Evolutionary conservation across 805 yeast genomes (phyloP).

Genomic region (Teunomyces gatunensis): DNA sequence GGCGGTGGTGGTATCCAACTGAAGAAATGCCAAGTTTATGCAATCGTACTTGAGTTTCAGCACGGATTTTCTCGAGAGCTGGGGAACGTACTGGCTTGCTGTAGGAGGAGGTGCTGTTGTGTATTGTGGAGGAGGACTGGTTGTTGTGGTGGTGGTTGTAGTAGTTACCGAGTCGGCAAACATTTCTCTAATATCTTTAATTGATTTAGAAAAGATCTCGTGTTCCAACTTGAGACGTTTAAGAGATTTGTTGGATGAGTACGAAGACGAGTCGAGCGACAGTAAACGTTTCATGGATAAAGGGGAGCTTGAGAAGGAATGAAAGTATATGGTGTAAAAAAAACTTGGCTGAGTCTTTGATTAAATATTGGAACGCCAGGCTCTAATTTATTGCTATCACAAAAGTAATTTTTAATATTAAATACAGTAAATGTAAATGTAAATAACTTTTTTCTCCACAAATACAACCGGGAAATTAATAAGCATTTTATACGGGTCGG

Average conservation of each 20-base stretch:
- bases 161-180: slow-evolving; percentile 11
- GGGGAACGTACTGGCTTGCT: slow-evolving; percentile 1
- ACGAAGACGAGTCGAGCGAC: slow-evolving; percentile 7
- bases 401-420: not conserved
- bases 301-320: not conserved
- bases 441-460: slow-evolving; percentile 1
- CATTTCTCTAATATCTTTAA: slow-evolving; percentile 23
- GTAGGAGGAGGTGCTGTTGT: not conserved
- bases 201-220: slow-evolving; percentile 22
- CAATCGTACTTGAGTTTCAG: slow-evolving; percentile 12
- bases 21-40: slow-evolving; percentile 12
- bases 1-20: slow-evolving; percentile 5
- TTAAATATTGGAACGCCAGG: not conserved
- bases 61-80: not conserved
- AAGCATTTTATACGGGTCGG: not conserved
- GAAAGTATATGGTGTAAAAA: not conserved
- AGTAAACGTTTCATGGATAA: slow-evolving; percentile 7
- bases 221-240: slow-evolving; percentile 18
- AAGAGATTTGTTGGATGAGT: slow-evolving; percentile 13
- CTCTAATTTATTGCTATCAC: slow-evolving; percentile 1
- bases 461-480: slow-evolving; percentile 1
- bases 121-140: not conserved
- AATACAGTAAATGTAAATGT: too few relatives aligned
- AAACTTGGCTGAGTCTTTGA: not conserved
- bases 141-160: not conserved